These are phyloP conservation scores for Yamadazyma taylorii DNA, from an alignment of 1,139 yeast species.

Conservation along the genomic window DNA sequence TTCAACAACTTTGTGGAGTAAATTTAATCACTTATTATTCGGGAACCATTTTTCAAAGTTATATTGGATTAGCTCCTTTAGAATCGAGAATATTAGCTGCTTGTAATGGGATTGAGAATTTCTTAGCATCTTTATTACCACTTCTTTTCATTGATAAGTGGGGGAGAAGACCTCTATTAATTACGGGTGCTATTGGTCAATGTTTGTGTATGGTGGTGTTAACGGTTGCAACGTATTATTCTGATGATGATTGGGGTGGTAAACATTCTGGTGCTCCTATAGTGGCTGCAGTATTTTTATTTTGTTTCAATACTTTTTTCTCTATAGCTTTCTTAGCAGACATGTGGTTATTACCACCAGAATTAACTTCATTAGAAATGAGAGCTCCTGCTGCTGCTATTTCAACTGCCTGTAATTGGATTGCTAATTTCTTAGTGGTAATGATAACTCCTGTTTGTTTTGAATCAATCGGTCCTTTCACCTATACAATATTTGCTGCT, in stretches of 20 bases:
- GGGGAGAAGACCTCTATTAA: constrained; percentile 51
- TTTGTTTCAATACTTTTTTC: constrained; percentile 30
- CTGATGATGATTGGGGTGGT: constrained; percentile 1
- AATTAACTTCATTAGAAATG: constrained; percentile 27
- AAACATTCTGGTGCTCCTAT: neutral
- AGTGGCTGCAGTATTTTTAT: constrained; percentile 31
- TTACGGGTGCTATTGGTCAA: constrained; percentile 53
- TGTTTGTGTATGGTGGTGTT: constrained; percentile 26
- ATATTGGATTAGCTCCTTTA: constrained; percentile 36
- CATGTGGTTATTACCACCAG: constrained; percentile 42
- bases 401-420: constrained; percentile 36
- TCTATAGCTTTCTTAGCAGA: constrained; percentile 28
- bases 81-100: constrained; percentile 33
- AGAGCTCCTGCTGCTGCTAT: constrained; percentile 33
- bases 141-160: constrained; percentile 45
- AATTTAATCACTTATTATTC: constrained; percentile 36
- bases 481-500: constrained; percentile 30
- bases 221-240: constrained; percentile 14
- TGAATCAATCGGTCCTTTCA: constrained; percentile 26
- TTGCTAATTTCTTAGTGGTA: constrained; percentile 40
- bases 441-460: constrained; percentile 35
- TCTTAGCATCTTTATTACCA: constrained; percentile 42
- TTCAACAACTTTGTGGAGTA: constrained; percentile 42
- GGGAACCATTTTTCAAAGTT: constrained; percentile 38
- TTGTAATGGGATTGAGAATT: constrained; percentile 31